These are phyloP conservation scores for Beauveria sp. DNA, from an alignment of 2,329 filamentous ascomycete genomes.

Conservation along the genomic window DNA sequence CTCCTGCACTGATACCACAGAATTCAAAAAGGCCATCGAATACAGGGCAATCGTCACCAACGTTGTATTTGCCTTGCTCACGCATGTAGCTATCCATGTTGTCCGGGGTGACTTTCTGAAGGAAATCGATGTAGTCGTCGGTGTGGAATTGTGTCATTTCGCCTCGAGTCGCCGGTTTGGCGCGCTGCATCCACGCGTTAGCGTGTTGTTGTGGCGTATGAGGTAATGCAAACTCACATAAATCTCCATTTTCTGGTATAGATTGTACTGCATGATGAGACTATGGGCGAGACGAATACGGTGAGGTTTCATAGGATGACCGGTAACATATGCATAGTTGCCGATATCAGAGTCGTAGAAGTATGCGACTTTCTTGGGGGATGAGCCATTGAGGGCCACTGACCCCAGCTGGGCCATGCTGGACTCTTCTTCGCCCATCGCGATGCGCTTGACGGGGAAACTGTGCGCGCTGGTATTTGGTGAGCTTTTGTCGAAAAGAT, in stretches of 20 bases:
- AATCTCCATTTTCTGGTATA: conserved; percentile 95
- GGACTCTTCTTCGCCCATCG: conserved; percentile 30
- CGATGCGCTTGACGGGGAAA: conserved; percentile 5
- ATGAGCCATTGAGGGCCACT: conserved; percentile 37
- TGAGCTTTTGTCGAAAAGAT: background rate
- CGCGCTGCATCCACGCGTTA: conserved; percentile 49
- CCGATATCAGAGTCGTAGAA: conserved; percentile 98
- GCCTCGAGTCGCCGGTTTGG: conserved; percentile 77
- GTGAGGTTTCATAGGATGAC: conserved; percentile 99
- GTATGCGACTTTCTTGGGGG: conserved; percentile 81
- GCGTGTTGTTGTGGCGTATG: conserved; percentile 14
- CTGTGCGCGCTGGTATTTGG: background rate
- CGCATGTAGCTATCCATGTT: conserved; percentile 93
- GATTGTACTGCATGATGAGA: conserved; percentile 89
- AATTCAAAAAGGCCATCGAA: conserved; percentile 98
- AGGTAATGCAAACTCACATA: conserved; percentile 57
- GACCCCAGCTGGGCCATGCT: conserved; percentile 33
- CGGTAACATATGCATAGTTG: conserved; percentile 94
- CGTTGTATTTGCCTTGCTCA: conserved; percentile 86
- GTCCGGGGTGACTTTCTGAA: conserved; percentile 91
- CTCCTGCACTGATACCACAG: conserved; percentile 88
- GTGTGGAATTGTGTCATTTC: conserved; percentile 95
- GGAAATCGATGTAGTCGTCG: conserved; percentile 89
- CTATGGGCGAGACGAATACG: conserved; percentile 91
- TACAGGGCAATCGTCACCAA: conserved; percentile 93